Evolutionary conservation across 2,329 filamentous ascomycete genomes (phyloP).

Genomic region (Penicillium concentricum): DNA sequence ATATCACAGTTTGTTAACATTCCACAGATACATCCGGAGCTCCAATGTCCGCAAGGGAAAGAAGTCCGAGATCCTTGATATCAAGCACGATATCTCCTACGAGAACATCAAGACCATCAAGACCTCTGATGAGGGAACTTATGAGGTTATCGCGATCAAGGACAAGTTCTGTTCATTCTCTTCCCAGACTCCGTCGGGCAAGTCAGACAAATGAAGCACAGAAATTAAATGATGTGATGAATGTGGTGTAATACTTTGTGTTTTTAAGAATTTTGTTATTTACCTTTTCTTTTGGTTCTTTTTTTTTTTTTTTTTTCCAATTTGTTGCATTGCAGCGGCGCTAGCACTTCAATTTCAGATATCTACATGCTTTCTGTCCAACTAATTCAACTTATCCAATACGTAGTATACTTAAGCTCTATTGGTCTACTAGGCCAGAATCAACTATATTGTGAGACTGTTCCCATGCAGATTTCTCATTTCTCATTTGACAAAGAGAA

Average conservation of each 20-base stretch:
- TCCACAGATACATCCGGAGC: slow-evolving; percentile 71
- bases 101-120: slow-evolving; percentile 78
- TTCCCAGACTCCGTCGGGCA: slow-evolving; percentile 61
- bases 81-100: slow-evolving; percentile 79
- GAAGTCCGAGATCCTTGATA: slow-evolving; percentile 79
- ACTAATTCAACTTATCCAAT: slow-evolving; percentile 5
- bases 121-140: slow-evolving; percentile 91
- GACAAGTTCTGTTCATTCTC: slow-evolving; percentile 89
- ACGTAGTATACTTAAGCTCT: not conserved
- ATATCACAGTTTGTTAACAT: slow-evolving; percentile 12
- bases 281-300: not conserved
- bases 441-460: not conserved
- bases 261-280: slow-evolving; percentile 11
- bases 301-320: not conserved
- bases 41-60: slow-evolving; percentile 79
- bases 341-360: slow-evolving; percentile 19
- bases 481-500: not conserved
- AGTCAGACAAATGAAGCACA: slow-evolving; percentile 34
- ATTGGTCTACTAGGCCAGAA: not conserved
- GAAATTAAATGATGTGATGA: slow-evolving; percentile 18
- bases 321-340: slow-evolving; percentile 36
- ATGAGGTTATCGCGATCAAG: slow-evolving; percentile 95
- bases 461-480: not conserved
- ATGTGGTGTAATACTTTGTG: slow-evolving; percentile 15
- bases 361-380: slow-evolving; percentile 11